phyloP scores from a whole-genome alignment of 345 rosid species.

The Chamaenerion angustifolium region DNA sequence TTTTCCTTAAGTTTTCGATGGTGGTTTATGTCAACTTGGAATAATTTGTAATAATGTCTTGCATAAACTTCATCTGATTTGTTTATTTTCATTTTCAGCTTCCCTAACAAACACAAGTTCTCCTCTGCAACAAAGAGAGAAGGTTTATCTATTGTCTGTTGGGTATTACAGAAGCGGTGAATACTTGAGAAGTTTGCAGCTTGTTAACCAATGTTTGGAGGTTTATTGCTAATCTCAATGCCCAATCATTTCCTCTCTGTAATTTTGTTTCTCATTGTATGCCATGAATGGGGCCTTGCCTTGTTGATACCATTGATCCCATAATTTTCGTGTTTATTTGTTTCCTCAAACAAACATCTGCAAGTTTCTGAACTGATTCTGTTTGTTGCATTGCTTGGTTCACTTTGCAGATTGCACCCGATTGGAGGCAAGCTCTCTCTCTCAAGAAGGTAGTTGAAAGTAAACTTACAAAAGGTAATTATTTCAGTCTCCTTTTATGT shows the following conservation, averaged over 20 bases:
- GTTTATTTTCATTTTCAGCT: constrained; percentile 18
- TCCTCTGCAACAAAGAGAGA: constrained; percentile 43
- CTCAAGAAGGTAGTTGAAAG: constrained; percentile 53
- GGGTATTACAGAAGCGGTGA: constrained; percentile 68
- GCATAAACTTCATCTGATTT: neutral
- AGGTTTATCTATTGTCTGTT: constrained; percentile 70
- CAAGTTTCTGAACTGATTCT: too few relatives aligned
- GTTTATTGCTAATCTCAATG: constrained; percentile 13
- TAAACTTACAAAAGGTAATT: constrained; percentile 43
- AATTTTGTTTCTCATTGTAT: too few relatives aligned
- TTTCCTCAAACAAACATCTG: too few relatives aligned
- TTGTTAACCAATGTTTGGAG: constrained; percentile 57
- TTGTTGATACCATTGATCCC: too few relatives aligned
- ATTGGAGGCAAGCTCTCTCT: constrained; percentile 54
- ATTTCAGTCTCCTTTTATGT: neutral
- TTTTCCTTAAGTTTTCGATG: neutral
- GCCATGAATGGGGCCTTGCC: too few relatives aligned
- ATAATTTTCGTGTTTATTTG: too few relatives aligned
- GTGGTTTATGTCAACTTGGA: neutral
- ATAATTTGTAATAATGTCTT: neutral
- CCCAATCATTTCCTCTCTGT: too few relatives aligned
- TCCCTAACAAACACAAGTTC: constrained; percentile 21
- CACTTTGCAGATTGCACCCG: constrained; percentile 43
- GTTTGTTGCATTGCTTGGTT: neutral
- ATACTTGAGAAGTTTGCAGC: constrained; percentile 55